Base-by-base conservation (phyloP, 768 basidiomycete species). In the Suillus americanus region DNA sequence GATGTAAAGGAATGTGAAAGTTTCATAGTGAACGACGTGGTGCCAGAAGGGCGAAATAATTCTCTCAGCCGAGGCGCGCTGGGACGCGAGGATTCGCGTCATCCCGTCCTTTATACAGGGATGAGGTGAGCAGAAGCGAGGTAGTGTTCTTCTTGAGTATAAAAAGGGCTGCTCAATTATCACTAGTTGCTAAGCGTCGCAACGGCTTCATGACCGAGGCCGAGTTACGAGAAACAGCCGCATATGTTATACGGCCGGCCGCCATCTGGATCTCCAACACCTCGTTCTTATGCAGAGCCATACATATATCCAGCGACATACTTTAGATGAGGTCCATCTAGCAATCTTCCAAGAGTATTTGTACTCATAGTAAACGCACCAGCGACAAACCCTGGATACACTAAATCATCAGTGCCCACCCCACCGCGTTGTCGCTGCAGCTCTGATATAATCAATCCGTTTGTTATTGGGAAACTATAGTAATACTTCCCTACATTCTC, bases 11-110 rank as follows among this genome's bases (percentile, higher is more conserved):
- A 64, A 45, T 53, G 64, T 38, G 60, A 33, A 23, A 65, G 37
- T 63, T n/a, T 71, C 74, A 75, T 75, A 5, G 51, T 67, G 38
- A 61, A 60, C 37, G 7, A 25, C 8, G n/a, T 37, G 37, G 23
- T 38, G n/a, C 23, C 35, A 56, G n/a, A 56, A 56, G 33, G 7
- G 23, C 63, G 6, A 46, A 28, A 45, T 61, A 8, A 43, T 16
- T 25, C 3, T 61, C n/a, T 28, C 14, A 1, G 28, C 7, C 14
- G 37, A 50, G 28, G 7, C 60, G 60, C 33, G 38, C 25, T 28
- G 30, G 35, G 18, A 61, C 18, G 7, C 12, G 23, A 57, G 9
- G 5, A 40, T 18, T 5, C 14, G 37, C 14, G 23, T 38, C 56
- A 28, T 57, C 37, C 23, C 38, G 25, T 10, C 9, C 12, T 56